phyloP scores from a whole-genome alignment of 257 asterid species.

The Datura wrightii region DNA sequence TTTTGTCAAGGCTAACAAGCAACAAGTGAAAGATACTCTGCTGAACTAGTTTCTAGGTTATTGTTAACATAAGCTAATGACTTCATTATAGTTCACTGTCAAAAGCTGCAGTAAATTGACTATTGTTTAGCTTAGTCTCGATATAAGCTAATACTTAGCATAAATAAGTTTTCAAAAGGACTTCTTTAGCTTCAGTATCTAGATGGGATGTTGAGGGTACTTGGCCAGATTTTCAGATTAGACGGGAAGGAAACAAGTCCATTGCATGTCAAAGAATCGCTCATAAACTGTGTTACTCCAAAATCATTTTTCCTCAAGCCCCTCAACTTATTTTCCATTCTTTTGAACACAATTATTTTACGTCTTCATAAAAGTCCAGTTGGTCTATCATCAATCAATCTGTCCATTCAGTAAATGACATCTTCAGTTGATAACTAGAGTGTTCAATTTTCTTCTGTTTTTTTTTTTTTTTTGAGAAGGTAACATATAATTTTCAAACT shows the following conservation, averaged over 20 bases:
- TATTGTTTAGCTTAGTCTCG: background rate
- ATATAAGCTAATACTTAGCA: background rate
- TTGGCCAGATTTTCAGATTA: background rate
- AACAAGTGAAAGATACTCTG: background rate
- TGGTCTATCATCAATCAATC: background rate
- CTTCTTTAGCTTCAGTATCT: background rate
- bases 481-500: too few relatives aligned
- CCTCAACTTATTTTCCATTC: background rate
- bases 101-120: background rate
- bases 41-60: background rate
- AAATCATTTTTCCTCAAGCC: background rate
- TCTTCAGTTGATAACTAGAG: background rate
- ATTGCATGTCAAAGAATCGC: constrained; percentile 14
- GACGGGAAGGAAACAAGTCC: background rate
- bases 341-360: background rate
- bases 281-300: background rate
- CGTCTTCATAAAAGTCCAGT: background rate
- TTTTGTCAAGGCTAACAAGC: background rate
- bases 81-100: background rate
- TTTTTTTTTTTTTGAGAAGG: too few relatives aligned
- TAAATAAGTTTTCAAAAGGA: background rate
- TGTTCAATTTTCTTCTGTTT: background rate
- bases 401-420: background rate
- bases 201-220: background rate
- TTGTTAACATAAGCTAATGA: background rate